These are phyloP conservation scores for Plantago major DNA, from an alignment of 257 asterid genomes.

Conservation along the genomic window DNA sequence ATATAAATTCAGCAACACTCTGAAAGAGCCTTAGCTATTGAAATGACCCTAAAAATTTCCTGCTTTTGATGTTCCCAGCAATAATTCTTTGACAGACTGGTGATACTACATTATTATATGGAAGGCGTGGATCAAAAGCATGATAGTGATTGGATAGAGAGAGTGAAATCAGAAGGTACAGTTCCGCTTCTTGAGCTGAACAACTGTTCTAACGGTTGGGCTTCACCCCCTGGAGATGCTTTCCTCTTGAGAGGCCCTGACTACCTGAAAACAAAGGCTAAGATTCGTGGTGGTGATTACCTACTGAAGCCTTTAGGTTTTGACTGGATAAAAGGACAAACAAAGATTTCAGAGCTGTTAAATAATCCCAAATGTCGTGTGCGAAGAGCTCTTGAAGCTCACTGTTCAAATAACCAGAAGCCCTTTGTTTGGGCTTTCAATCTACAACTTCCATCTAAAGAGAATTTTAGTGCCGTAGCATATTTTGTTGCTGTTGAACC, in stretches of 20 bases:
- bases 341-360: conserved; percentile 57
- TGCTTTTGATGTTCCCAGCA: conserved; percentile 7
- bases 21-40: too few species aligned
- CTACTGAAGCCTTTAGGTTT: conserved; percentile 78
- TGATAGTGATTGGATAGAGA: conserved; percentile 58
- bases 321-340: conserved; percentile 82
- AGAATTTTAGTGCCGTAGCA: conserved; percentile 65
- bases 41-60: too few species aligned
- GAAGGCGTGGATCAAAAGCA: conserved; percentile 37
- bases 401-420: conserved; percentile 31
- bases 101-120: conserved; percentile 38
- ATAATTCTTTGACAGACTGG: conserved; percentile 19
- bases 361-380: conserved; percentile 56
- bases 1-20: too few species aligned
- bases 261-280: conserved; percentile 51
- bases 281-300: conserved; percentile 65
- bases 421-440: conserved; percentile 89
- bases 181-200: conserved; percentile 62
- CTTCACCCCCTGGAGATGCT: conserved; percentile 66
- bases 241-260: conserved; percentile 79
- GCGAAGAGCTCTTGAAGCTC: conserved; percentile 47
- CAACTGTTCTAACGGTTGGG: conserved; percentile 64
- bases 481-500: conserved; percentile 49
- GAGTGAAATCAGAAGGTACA: conserved; percentile 65
- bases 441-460: conserved; percentile 77